Conservation (phyloP, 2,329 filamentous ascomycete species). For the Aureobasidium lini region DNA sequence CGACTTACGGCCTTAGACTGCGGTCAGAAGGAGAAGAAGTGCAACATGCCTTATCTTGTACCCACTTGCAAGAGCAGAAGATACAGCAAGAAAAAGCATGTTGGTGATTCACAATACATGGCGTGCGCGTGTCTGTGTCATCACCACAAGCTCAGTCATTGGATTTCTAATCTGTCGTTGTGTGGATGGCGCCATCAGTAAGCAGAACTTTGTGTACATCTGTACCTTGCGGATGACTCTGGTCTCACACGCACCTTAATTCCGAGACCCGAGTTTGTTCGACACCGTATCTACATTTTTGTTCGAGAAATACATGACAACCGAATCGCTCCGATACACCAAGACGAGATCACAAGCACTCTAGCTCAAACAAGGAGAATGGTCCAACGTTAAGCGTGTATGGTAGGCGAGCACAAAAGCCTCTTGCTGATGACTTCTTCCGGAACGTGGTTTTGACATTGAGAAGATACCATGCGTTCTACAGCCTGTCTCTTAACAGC, state of each 20-base stretch:
- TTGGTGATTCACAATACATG: not conserved
- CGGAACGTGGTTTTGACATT: too few relatives aligned
- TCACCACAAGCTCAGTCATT: not conserved
- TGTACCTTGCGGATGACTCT: not conserved
- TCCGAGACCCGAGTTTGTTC: too few relatives aligned
- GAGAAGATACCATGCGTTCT: too few relatives aligned
- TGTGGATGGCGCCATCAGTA: not conserved
- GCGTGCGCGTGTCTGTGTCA: not conserved
- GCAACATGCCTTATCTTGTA: not conserved
- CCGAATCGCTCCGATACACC: too few relatives aligned
- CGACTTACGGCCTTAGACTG: not conserved
- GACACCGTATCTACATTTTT: too few relatives aligned
- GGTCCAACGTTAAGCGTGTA: too few relatives aligned
- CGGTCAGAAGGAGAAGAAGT: not conserved
- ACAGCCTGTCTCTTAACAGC: too few relatives aligned
- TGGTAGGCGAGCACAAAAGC: too few relatives aligned
- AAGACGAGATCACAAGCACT: too few relatives aligned
- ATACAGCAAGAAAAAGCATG: not conserved
- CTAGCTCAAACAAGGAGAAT: too few relatives aligned
- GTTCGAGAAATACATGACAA: too few relatives aligned
- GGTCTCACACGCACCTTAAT: not conserved
- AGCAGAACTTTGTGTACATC: not conserved
- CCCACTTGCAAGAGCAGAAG: not conserved
- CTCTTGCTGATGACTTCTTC: too few relatives aligned
- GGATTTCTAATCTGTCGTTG: not conserved